Conservation (phyloP, 2,329 filamentous ascomycete genomes). For the Fusarium sp. region DNA sequence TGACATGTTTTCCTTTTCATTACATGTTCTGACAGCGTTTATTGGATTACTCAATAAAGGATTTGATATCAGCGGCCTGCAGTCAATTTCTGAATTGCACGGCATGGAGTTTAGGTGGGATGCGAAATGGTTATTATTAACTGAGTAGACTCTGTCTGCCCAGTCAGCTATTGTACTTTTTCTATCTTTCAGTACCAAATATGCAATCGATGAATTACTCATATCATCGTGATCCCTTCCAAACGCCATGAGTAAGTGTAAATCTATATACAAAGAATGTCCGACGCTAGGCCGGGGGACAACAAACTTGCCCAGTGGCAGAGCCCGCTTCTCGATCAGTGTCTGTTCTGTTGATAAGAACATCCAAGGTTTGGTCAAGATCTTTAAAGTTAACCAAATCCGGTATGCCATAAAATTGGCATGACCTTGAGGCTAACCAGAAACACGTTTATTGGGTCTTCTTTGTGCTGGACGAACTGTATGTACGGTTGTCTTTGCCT, state of each 20-base stretch:
- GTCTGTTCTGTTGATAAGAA: not conserved
- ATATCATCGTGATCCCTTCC: conserved; percentile 22
- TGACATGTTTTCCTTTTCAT: conserved; percentile 17
- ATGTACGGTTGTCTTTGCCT: conserved; percentile 65
- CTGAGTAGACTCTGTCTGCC: conserved; percentile 9
- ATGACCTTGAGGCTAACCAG: not conserved
- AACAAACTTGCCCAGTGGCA: not conserved
- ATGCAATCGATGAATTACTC: conserved; percentile 38
- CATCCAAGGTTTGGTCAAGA: not conserved
- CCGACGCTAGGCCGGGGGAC: not conserved
- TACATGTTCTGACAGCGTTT: conserved; percentile 6
- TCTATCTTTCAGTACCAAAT: conserved; percentile 30
- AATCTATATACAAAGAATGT: conserved; percentile 37
- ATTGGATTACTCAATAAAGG: conserved; percentile 10
- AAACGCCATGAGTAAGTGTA: conserved; percentile 35
- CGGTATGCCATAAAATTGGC: not conserved
- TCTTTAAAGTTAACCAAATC: not conserved
- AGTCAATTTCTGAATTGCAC: conserved; percentile 20
- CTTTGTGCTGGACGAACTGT: conserved; percentile 57
- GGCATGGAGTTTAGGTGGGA: conserved; percentile 40
- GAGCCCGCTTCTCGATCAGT: not conserved
- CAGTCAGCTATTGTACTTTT: conserved; percentile 17
- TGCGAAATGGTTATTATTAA: conserved; percentile 39
- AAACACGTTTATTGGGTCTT: conserved; percentile 52
- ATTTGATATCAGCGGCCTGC: conserved; percentile 15